phyloP scores from a whole-genome alignment of 2,329 filamentous ascomycete species.

The Phialophora verrucosa region DNA sequence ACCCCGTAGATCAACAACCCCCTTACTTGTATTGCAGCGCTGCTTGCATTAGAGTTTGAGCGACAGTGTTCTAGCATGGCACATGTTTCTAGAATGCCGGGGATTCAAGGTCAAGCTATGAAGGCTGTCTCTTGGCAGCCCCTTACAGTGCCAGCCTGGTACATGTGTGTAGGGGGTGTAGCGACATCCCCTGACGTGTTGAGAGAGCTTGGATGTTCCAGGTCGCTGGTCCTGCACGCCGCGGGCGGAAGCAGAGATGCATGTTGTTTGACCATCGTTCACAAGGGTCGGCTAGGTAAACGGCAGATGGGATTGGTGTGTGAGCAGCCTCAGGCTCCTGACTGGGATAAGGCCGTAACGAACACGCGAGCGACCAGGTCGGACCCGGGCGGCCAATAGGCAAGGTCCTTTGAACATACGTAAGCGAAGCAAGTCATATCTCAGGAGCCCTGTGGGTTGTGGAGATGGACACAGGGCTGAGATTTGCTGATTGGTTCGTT shows the following conservation, averaged over 20 bases:
- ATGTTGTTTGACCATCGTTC: neutral
- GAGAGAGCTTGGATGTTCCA: neutral
- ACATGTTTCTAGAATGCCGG: conserved; percentile 2
- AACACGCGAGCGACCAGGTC: conserved; percentile 8
- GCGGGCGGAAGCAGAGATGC: neutral
- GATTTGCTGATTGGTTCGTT: conserved; percentile 4
- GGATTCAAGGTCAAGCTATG: neutral
- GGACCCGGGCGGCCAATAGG: conserved; percentile 2
- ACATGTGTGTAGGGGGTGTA: neutral
- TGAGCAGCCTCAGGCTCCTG: neutral
- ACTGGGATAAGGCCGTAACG: neutral
- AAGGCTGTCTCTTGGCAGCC: conserved; percentile 1
- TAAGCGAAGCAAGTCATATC: conserved; percentile 10
- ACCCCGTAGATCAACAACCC: neutral
- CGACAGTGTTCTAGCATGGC: neutral
- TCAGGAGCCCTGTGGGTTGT: neutral
- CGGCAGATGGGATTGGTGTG: neutral
- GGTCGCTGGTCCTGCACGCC: neutral
- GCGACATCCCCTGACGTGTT: neutral
- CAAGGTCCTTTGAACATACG: neutral
- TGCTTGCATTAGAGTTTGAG: conserved; percentile 1
- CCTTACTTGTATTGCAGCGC: neutral
- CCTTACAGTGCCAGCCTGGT: neutral
- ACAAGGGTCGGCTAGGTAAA: conserved; percentile 1
- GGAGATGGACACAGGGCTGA: neutral